Evolutionary conservation across 768 basidiomycete species (phyloP).

Genomic region (Russula sp.): DNA sequence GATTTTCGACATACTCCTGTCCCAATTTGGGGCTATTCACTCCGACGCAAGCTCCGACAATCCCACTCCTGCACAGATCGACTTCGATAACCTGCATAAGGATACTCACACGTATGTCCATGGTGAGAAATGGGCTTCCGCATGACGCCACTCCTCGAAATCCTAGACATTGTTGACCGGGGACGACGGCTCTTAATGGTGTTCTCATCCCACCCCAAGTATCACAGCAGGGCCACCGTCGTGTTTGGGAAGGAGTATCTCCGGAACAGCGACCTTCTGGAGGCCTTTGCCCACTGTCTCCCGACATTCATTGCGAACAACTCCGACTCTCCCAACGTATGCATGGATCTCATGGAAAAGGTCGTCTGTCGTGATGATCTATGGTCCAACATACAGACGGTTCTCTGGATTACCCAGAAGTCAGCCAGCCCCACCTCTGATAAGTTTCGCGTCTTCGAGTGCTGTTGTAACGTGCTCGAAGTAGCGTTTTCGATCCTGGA

Average conservation of each 20-base stretch:
- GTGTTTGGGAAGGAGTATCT: slow-evolving; percentile 15
- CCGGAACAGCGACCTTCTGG: neutral
- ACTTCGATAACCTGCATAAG: neutral
- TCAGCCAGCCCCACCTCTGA: slow-evolving; percentile 2
- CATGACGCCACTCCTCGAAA: slow-evolving; percentile 10
- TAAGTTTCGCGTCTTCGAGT: slow-evolving; percentile 13
- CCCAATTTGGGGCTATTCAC: neutral
- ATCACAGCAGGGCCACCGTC: neutral
- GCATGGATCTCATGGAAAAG: neutral
- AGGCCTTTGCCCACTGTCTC: slow-evolving; percentile 9
- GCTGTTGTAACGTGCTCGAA: slow-evolving; percentile 12
- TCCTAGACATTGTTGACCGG: slow-evolving; percentile 5
- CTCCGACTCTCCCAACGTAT: neutral
- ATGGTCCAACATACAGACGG: slow-evolving; percentile 13
- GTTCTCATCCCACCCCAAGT: slow-evolving; percentile 1
- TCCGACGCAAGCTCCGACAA: neutral
- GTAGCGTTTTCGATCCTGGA: neutral
- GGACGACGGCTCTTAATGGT: slow-evolving; percentile 10
- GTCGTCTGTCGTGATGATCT: slow-evolving; percentile 10
- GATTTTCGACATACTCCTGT: slow-evolving; percentile 13
- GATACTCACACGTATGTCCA: neutral
- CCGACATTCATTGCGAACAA: neutral
- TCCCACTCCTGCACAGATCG: neutral
- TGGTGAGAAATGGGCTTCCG: neutral
- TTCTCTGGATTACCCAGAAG: slow-evolving; percentile 6